Conservation (phyloP, 192 early-diverging fungal species). For the Entomortierella parvispora region DNA sequence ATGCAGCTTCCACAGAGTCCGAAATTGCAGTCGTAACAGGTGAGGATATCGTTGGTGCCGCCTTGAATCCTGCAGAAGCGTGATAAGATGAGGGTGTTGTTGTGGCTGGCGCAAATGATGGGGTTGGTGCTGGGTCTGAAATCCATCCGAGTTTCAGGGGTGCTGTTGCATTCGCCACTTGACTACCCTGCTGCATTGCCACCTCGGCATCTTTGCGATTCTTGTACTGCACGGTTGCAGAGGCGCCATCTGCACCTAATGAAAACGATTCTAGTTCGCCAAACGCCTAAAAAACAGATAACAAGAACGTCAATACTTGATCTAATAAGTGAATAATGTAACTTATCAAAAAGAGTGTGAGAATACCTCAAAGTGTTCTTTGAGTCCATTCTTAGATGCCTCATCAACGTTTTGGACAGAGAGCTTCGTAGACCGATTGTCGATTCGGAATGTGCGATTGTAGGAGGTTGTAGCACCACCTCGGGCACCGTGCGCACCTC, state of each 20-base stretch:
- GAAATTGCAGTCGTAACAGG: conserved; percentile 1
- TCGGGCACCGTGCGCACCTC: conserved; percentile 26
- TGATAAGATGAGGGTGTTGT: too few relatives aligned
- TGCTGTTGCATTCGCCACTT: conserved; percentile 14
- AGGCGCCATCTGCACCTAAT: conserved; percentile 50
- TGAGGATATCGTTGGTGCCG: neutral
- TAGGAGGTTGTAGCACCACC: conserved; percentile 57
- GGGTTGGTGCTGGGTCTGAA: conserved; percentile 20
- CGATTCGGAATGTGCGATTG: conserved; percentile 58
- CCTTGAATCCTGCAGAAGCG: too few relatives aligned
- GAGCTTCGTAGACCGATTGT: conserved; percentile 79
- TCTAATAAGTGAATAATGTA: neutral
- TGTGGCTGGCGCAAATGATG: conserved; percentile 1
- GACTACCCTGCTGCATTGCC: conserved; percentile 50
- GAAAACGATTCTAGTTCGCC: conserved; percentile 60
- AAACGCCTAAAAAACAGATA: conserved; percentile 47
- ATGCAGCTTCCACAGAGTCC: conserved; percentile 4
- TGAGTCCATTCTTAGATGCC: conserved; percentile 55
- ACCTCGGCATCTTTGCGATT: conserved; percentile 67
- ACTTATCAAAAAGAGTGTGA: neutral
- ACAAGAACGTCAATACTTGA: neutral
- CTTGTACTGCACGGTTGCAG: conserved; percentile 64
- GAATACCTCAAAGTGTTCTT: conserved; percentile 72
- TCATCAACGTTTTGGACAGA: conserved; percentile 65
- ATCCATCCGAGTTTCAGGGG: conserved; percentile 43